Percentiles rank a stretch among this genome's conserved stretches.
phyloP scores from a whole-genome alignment of 1,139 yeast species.

The Blastobotrys aristatus region DNA sequence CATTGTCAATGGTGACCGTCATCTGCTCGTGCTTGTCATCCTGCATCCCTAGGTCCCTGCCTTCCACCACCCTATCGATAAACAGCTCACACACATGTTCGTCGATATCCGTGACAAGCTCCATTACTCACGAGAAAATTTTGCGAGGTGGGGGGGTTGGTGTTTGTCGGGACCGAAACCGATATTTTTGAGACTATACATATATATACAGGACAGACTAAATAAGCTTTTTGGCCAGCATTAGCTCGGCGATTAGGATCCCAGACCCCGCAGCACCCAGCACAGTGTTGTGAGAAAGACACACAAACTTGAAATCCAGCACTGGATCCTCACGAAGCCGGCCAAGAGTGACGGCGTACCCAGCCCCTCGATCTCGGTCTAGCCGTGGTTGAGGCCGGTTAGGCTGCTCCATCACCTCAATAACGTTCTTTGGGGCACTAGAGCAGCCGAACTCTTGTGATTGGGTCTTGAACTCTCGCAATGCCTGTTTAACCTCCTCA shows the following conservation, averaged over 20 bases:
- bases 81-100: slow-evolving; percentile 50
- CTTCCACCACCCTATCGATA: slow-evolving; percentile 29
- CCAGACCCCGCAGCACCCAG: slow-evolving; percentile 99
- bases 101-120: slow-evolving; percentile 31
- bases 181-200: no score
- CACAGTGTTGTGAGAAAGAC: slow-evolving; percentile 90
- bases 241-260: slow-evolving; percentile 86
- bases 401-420: slow-evolving; percentile 82
- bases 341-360: slow-evolving; percentile 94
- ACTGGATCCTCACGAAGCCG: slow-evolving; percentile 91
- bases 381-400: slow-evolving; percentile 98
- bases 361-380: slow-evolving; percentile 92
- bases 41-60: slow-evolving; percentile 43
- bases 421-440: slow-evolving; percentile 90
- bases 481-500: slow-evolving; percentile 66
- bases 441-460: slow-evolving; percentile 72
- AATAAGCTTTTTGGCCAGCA: slow-evolving; percentile 70
- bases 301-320: slow-evolving; percentile 92
- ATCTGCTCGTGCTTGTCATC: slow-evolving; percentile 32
- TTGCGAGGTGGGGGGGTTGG: no score
- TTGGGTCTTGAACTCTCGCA: slow-evolving; percentile 77
- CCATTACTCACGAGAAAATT: slow-evolving; percentile 15
- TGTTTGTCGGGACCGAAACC: background rate
- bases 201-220: slow-evolving; percentile 30
- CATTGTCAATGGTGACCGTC: slow-evolving; percentile 35